Evolutionary conservation across 768 basidiomycete genomes (phyloP).

Genomic region (Ramaria sp.): DNA sequence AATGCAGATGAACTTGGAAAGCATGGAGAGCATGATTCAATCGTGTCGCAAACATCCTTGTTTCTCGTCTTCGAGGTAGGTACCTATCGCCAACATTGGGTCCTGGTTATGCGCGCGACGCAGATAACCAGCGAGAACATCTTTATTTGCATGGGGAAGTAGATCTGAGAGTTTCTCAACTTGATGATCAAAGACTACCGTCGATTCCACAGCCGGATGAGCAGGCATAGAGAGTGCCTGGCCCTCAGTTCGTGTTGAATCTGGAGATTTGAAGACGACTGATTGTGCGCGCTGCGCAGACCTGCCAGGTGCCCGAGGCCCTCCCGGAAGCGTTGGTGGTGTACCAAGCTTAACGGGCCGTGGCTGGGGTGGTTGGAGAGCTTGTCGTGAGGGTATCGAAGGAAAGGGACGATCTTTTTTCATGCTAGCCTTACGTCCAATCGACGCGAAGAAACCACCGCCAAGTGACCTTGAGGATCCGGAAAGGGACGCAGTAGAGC

Average conservation of each 20-base stretch:
- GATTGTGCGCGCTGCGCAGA: conserved; percentile 5
- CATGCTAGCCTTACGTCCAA: conserved; percentile 60
- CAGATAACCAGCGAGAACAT: conserved; percentile 59
- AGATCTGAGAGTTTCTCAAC: conserved; percentile 62
- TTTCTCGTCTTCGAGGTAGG: conserved; percentile 78
- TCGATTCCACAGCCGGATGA: conserved; percentile 9
- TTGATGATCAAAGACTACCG: conserved; percentile 51
- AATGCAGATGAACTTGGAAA: conserved; percentile 11
- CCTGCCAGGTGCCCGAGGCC: conserved; percentile 11
- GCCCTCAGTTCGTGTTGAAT: neutral
- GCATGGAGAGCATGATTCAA: conserved; percentile 14
- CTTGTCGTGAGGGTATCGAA: conserved; percentile 26
- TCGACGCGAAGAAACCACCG: conserved; percentile 63
- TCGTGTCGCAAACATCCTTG: conserved; percentile 45
- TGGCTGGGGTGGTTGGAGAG: conserved; percentile 20
- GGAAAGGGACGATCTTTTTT: conserved; percentile 24
- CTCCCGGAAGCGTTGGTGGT: conserved; percentile 30
- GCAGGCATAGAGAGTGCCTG: conserved; percentile 1
- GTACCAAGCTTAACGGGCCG: conserved; percentile 22
- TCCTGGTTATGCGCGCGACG: conserved; percentile 59
- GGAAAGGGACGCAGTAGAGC: conserved; percentile 26
- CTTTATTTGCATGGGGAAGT: conserved; percentile 61
- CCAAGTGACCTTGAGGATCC: conserved; percentile 29
- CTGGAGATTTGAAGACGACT: neutral
- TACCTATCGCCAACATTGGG: conserved; percentile 67